Conservation (phyloP, 768 basidiomycete genomes). For the Glaciozyma antarctica region DNA sequence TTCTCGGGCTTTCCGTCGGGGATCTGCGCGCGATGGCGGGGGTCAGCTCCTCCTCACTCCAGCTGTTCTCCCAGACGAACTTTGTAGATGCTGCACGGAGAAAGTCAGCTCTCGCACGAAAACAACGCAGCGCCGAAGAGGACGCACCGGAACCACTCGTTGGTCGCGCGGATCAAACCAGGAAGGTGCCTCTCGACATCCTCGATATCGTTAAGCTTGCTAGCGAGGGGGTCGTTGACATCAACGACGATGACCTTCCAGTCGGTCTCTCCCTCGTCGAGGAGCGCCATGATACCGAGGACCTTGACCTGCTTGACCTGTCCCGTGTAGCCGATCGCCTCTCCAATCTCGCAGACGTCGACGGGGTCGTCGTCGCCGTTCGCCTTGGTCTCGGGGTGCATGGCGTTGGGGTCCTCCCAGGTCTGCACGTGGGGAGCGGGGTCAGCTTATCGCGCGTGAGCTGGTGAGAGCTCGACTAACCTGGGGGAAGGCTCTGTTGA, state of each 20-base stretch:
- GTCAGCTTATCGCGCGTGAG: neutral
- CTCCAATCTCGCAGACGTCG: conserved; percentile 99
- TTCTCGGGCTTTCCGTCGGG: conserved; percentile 59
- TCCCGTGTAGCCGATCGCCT: conserved; percentile 91
- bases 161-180: conserved; percentile 89
- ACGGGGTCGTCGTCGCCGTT: conserved; percentile 98
- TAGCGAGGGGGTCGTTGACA: conserved; percentile 84
- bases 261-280: conserved; percentile 99
- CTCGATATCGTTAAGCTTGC: conserved; percentile 96
- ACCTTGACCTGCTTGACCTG: conserved; percentile 99
- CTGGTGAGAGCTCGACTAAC: conserved; percentile 42
- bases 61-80: conserved; percentile 41
- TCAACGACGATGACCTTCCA: conserved; percentile 99
- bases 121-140: neutral
- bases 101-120: neutral
- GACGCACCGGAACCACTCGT: conserved; percentile 91
- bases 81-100: conserved; percentile 68
- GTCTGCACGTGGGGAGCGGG: conserved; percentile 51
- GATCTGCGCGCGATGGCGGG: conserved; percentile 25
- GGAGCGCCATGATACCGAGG: conserved; percentile 97
- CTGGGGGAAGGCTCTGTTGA: conserved; percentile 78
- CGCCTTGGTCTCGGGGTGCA: conserved; percentile 95
- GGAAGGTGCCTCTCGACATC: conserved; percentile 97
- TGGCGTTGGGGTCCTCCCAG: conserved; percentile 85
- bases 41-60: neutral